Conservation (phyloP, 2,329 filamentous ascomycete genomes). For the Phaeosphaeria sp. region DNA sequence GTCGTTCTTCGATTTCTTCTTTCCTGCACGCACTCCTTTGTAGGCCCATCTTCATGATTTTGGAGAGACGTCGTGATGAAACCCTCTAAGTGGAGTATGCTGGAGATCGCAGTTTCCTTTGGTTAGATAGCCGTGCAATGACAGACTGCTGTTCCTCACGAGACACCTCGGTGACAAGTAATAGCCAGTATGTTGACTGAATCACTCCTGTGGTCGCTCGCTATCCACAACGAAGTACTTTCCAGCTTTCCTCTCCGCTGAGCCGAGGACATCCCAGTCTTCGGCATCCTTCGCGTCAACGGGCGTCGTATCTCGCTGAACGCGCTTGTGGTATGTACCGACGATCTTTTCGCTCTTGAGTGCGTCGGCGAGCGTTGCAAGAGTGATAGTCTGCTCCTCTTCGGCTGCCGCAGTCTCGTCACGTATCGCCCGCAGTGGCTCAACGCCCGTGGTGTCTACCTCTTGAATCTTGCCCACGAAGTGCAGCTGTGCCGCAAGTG, state of each 20-base stretch:
- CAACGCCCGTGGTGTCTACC: slow-evolving; percentile 75
- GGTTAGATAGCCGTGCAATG: neutral
- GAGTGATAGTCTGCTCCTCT: slow-evolving; percentile 64
- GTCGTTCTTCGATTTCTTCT: neutral
- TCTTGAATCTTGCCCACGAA: slow-evolving; percentile 88
- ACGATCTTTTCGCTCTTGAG: slow-evolving; percentile 67
- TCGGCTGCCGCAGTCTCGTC: slow-evolving; percentile 73
- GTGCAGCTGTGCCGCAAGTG: slow-evolving; percentile 80
- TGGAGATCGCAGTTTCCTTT: neutral
- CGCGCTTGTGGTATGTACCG: slow-evolving; percentile 61
- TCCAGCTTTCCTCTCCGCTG: slow-evolving; percentile 70
- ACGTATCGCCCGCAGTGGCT: slow-evolving; percentile 78
- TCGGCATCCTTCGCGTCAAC: slow-evolving; percentile 56
- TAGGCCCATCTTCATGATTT: neutral
- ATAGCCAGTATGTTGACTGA: neutral
- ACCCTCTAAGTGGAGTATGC: neutral
- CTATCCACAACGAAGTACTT: slow-evolving; percentile 81
- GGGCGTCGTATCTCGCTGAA: slow-evolving; percentile 56
- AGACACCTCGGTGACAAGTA: neutral
- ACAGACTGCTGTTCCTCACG: neutral
- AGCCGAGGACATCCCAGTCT: slow-evolving; percentile 74
- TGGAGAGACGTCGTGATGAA: neutral
- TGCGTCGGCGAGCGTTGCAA: slow-evolving; percentile 64
- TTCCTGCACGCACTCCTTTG: neutral
- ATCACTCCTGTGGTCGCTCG: slow-evolving; percentile 50